These are phyloP conservation scores for Trichoderma atrobrunneum DNA, from an alignment of 2,329 filamentous ascomycete species.

Conservation along the genomic window DNA sequence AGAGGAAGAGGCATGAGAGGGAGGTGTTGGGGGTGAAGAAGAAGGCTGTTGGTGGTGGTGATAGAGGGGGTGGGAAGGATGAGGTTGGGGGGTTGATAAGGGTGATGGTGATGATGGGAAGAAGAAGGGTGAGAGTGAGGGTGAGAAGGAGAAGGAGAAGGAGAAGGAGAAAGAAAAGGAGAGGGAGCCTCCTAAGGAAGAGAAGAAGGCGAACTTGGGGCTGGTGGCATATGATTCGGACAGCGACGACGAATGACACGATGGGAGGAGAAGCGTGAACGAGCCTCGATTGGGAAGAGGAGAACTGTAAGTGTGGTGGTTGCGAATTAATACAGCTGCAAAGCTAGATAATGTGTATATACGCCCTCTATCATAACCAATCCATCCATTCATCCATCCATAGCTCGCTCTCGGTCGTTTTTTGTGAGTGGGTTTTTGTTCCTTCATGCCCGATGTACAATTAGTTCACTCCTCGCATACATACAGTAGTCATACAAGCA, in stretches of 20 bases:
- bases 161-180: slow-evolving; percentile 27
- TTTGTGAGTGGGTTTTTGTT: neutral
- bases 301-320: slow-evolving; percentile 2
- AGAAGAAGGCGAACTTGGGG: slow-evolving; percentile 32
- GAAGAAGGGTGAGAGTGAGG: neutral
- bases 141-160: slow-evolving; percentile 18
- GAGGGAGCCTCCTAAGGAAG: slow-evolving; percentile 1
- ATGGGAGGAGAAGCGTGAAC: neutral
- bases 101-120: neutral
- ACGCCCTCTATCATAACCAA: slow-evolving; percentile 10
- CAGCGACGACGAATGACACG: slow-evolving; percentile 39
- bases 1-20: slow-evolving; percentile 37
- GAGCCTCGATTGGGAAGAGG: neutral
- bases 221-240: slow-evolving; percentile 59
- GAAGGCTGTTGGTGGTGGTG: slow-evolving; percentile 24
- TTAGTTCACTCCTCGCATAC: neutral
- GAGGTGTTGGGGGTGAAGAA: slow-evolving; percentile 36
- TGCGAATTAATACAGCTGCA: slow-evolving; percentile 7
- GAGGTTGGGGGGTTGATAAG: neutral
- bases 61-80: slow-evolving; percentile 18
- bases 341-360: slow-evolving; percentile 20
- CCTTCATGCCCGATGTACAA: neutral
- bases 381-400: neutral
- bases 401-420: neutral
- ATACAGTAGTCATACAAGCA: neutral